phyloP scores from a whole-genome alignment of 345 rosid species.

The Aegle marmelos region DNA sequence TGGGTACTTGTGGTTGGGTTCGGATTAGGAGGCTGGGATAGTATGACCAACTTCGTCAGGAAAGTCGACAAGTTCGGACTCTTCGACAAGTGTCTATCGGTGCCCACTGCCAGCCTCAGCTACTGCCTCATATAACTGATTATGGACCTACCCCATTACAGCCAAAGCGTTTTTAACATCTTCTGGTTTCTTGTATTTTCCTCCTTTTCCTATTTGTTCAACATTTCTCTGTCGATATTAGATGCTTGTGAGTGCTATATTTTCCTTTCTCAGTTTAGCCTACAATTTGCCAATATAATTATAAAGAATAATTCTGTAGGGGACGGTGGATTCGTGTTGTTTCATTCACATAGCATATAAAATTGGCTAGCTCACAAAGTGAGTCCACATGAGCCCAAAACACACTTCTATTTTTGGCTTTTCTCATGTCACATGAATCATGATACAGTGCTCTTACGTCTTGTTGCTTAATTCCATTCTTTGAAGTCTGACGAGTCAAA shows the following conservation, averaged over 20 bases:
- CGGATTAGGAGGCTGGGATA: constrained; percentile 90
- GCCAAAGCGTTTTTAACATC: background rate
- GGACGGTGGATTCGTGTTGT: background rate
- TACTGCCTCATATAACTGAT: constrained; percentile 26
- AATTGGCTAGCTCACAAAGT: constrained; percentile 3
- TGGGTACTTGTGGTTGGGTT: constrained; percentile 76
- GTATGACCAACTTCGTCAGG: constrained; percentile 63
- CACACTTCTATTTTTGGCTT: background rate
- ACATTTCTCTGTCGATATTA: background rate
- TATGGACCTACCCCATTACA: background rate
- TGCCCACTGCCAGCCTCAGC: constrained; percentile 40
- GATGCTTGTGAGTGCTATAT: background rate
- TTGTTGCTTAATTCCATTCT: background rate
- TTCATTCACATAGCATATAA: constrained; percentile 15
- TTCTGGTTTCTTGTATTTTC: constrained; percentile 12
- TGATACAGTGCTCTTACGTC: background rate
- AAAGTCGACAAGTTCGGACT: constrained; percentile 81
- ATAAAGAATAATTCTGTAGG: too few species aligned
- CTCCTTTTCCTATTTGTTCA: constrained; percentile 6
- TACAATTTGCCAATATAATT: too few species aligned
- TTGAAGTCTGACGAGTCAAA: background rate
- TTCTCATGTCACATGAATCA: background rate
- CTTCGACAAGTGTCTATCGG: constrained; percentile 82
- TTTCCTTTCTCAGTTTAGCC: too few species aligned
- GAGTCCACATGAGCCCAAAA: constrained; percentile 18